Base-by-base conservation (phyloP, 2,329 filamentous ascomycete genomes). In the Sarocladiaceae sp. region DNA sequence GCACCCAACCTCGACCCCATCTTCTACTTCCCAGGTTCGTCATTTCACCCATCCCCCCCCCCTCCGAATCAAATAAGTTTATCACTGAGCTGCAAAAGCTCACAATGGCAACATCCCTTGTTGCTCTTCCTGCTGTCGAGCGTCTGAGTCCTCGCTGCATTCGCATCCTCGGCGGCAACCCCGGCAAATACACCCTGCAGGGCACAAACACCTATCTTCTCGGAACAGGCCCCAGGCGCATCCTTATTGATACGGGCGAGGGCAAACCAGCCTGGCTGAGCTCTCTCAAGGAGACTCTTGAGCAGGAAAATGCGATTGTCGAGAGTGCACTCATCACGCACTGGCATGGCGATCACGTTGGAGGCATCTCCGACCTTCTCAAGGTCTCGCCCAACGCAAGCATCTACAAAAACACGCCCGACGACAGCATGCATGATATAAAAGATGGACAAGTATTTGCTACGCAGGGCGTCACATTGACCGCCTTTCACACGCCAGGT, bases 201-300 rank as follows among this genome's bases (percentile, higher is more conserved):
- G 83, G 89, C 50, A 96, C 93, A 53, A 98, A 98, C 63, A 98
- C 93, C 26, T 98, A 98, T 62, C 76, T 98, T 15, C 58, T 98
- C 47, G 93, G 93, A 47, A 82, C 76, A 6, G 91, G 90, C 3
- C 61, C 69, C 5, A 65, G 68, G 6, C 82, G 93, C 9, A 73
- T 97, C 47, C 76, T 98, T 18, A 80, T 98, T 57, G 93, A 98
- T 65, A 95, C 90, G 0, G 93, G 86, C 40, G 84, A 95, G 63
- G 93, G 91, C 37, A 77, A 72, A 47, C 77, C 82, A 2, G 72
- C 76, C 26, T 98, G 91, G 91, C 72, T 80, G 33, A 62, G 72
- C 0, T 74, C 78, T 0, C 65, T 98, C 27, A 75, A 77, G 50
- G 65, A 70, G 3, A 78, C 83, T 0, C 72, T 97, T 3, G 62